phyloP scores from a whole-genome alignment of 1,139 yeast species.

The Suhomyces terraborum region DNA sequence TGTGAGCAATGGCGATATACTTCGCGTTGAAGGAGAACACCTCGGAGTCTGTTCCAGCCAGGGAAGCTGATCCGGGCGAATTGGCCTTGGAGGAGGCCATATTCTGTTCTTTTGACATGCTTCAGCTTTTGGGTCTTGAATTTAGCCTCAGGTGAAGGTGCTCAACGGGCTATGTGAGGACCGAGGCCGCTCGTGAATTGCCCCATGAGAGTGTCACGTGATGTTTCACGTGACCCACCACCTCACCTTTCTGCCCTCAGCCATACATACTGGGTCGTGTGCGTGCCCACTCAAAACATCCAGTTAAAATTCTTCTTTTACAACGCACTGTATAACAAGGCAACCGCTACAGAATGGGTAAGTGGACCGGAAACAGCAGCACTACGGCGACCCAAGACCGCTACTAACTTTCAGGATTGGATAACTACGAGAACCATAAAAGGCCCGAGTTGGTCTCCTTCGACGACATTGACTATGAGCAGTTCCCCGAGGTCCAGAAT shows the following conservation, averaged over 20 bases:
- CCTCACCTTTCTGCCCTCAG: too few species aligned
- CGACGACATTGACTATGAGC: slow-evolving; percentile 78
- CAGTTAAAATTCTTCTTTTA: slow-evolving; percentile 28
- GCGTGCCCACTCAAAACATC: slow-evolving; percentile 15
- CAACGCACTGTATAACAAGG: slow-evolving; percentile 7
- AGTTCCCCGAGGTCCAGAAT: slow-evolving; percentile 60
- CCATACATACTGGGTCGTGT: too few species aligned
- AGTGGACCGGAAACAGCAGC: neutral
- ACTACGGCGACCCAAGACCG: neutral
- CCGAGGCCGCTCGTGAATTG: too few species aligned
- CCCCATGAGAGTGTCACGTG: too few species aligned
- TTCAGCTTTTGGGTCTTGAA: too few species aligned
- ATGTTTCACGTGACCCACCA: neutral
- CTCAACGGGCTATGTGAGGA: too few species aligned
- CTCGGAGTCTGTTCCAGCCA: neutral
- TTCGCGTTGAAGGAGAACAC: slow-evolving; percentile 53
- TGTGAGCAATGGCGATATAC: slow-evolving; percentile 68
- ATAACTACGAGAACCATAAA: slow-evolving; percentile 51
- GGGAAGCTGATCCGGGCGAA: neutral
- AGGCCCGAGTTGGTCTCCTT: slow-evolving; percentile 80
- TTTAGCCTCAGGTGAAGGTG: too few species aligned
- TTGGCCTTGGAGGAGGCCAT: neutral
- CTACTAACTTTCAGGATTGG: slow-evolving; percentile 32
- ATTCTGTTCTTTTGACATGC: slow-evolving; percentile 1
- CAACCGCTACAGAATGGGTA: slow-evolving; percentile 12